A percentile compares a stretch with the other conserved stretches of the same genome.
phyloP scores from a whole-genome alignment of 2,329 filamentous ascomycete species.

The Xylariaceae sp. region DNA sequence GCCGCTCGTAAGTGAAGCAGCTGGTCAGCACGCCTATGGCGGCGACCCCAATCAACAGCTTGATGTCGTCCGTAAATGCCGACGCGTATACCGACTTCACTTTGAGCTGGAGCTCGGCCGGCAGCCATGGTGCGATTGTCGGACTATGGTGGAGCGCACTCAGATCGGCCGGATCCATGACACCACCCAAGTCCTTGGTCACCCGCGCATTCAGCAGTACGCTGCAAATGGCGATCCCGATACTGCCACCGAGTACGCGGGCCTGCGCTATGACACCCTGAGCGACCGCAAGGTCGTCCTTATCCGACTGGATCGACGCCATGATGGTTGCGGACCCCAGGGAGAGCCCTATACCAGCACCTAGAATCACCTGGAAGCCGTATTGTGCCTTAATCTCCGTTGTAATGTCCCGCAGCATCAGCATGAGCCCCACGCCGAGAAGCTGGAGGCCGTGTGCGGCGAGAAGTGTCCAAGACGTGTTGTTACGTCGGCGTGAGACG shows the following conservation, averaged over 20 bases:
- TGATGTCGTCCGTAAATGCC: constrained; percentile 43
- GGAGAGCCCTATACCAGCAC: constrained; percentile 53
- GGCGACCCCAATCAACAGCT: constrained; percentile 41
- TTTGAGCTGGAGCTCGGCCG: constrained; percentile 28
- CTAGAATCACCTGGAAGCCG: constrained; percentile 51
- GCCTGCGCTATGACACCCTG: constrained; percentile 57
- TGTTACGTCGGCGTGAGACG: constrained; percentile 48
- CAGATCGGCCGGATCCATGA: constrained; percentile 36
- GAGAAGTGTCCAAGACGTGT: constrained; percentile 47
- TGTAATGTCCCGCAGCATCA: constrained; percentile 34
- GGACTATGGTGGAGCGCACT: constrained; percentile 41
- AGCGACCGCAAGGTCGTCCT: constrained; percentile 48
- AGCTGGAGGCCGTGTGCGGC: constrained; percentile 46
- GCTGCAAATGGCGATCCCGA: constrained; percentile 55
- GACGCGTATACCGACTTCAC: constrained; percentile 39
- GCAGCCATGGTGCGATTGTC: constrained; percentile 33
- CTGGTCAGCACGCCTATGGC: constrained; percentile 40
- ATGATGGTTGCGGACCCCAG: constrained; percentile 54
- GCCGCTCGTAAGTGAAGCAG: constrained; percentile 39
- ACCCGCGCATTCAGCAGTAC: constrained; percentile 49
- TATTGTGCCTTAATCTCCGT: constrained; percentile 41
- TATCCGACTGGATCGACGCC: constrained; percentile 46
- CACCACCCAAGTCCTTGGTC: constrained; percentile 32
- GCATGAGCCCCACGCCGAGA: constrained; percentile 46
- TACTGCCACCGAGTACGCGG: constrained; percentile 53